Percentiles rank a stretch among this genome's conserved stretches.
Evolutionary conservation across 1,139 yeast genomes (phyloP).

Genomic region (Suhomyces bolitotheri): DNA sequence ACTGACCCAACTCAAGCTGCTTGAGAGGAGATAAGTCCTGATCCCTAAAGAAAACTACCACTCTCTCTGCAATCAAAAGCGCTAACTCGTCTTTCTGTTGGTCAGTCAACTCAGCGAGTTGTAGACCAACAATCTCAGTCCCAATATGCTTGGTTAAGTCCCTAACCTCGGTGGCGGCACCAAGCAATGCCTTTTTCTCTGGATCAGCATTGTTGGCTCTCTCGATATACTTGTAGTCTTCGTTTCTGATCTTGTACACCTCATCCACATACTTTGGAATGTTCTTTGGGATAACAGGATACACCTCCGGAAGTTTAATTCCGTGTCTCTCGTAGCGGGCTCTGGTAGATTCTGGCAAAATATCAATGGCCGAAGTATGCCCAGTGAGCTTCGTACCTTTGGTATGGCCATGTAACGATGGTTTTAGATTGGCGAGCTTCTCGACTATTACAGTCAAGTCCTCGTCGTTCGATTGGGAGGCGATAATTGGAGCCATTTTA

Average conservation of each 20-base stretch:
- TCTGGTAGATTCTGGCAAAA: slow-evolving; percentile 16
- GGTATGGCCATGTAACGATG: slow-evolving; percentile 11
- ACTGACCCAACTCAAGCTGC: slow-evolving; percentile 46
- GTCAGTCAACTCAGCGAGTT: slow-evolving; percentile 25
- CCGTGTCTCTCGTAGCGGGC: slow-evolving; percentile 18
- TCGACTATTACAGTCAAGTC: slow-evolving; percentile 14
- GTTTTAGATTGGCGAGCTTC: slow-evolving; percentile 14
- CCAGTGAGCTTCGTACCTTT: slow-evolving; percentile 9
- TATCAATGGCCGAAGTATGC: slow-evolving; percentile 11
- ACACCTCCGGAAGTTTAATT: slow-evolving; percentile 19
- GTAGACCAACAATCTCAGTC: slow-evolving; percentile 22
- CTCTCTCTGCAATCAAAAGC: slow-evolving; percentile 43
- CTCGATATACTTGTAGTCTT: slow-evolving; percentile 20
- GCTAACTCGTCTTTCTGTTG: slow-evolving; percentile 41
- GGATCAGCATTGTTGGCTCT: slow-evolving; percentile 22
- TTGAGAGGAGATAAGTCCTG: slow-evolving; percentile 46
- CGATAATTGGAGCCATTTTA: slow-evolving; percentile 16
- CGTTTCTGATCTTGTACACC: slow-evolving; percentile 17
- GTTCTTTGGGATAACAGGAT: slow-evolving; percentile 17
- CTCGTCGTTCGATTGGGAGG: slow-evolving; percentile 6
- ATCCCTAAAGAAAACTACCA: slow-evolving; percentile 45
- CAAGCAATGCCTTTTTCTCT: slow-evolving; percentile 22
- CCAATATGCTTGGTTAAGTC: slow-evolving; percentile 22
- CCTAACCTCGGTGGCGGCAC: slow-evolving; percentile 21
- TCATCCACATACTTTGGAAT: slow-evolving; percentile 21